Evolutionary conservation across 305 asterid species (phyloP).

Genomic region (Fraxinus greggii): DNA sequence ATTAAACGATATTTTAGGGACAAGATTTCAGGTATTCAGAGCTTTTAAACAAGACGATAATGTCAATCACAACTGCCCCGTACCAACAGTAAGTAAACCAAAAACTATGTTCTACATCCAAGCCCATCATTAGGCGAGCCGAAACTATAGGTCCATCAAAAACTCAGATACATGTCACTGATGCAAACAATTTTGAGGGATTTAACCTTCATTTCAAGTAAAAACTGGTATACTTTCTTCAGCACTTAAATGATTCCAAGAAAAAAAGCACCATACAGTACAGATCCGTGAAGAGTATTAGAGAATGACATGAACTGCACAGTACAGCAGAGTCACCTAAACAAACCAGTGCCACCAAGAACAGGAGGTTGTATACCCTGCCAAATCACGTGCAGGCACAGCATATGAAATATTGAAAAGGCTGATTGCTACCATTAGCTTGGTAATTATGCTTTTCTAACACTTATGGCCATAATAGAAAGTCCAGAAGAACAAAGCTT

Average conservation of each 20-base stretch:
- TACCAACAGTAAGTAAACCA: background rate
- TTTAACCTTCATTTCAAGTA: background rate
- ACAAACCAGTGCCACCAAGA: slow-evolving; percentile 18
- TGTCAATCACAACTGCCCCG: background rate
- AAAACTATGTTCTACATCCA: background rate
- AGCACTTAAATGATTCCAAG: background rate
- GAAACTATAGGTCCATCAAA: background rate
- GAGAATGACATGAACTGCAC: slow-evolving; percentile 3
- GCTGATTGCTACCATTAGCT: slow-evolving; percentile 19
- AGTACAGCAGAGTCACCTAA: slow-evolving; percentile 2
- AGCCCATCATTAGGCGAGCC: background rate
- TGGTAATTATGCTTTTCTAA: slow-evolving; percentile 6
- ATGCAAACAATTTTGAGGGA: background rate
- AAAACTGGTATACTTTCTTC: background rate
- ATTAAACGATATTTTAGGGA: background rate
- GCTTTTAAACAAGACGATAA: background rate
- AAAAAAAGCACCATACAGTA: background rate
- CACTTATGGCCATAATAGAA: slow-evolving; percentile 5
- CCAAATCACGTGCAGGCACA: slow-evolving; percentile 13
- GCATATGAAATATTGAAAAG: background rate
- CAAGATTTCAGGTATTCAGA: slow-evolving; percentile 12
- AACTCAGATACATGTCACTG: background rate
- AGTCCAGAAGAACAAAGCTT: background rate
- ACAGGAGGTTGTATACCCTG: background rate
- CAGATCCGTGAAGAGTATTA: background rate